phyloP scores from a whole-genome alignment of 2,329 filamentous ascomycete species.

The Graphilbum sp. region DNA sequence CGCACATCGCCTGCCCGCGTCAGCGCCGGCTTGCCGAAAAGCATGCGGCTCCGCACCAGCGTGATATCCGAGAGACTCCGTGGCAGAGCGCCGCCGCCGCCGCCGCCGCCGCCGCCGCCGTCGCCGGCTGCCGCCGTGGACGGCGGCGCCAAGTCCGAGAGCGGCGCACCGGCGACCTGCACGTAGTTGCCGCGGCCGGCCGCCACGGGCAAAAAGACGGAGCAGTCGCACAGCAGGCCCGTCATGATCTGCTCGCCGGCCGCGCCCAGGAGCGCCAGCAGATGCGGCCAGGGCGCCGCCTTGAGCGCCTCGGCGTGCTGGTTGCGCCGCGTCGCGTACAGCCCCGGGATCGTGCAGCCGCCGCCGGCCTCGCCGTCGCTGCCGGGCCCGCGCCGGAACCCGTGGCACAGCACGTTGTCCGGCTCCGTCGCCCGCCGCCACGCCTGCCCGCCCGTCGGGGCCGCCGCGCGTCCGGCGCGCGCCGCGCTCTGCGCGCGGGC shows the following conservation, averaged over 20 bases:
- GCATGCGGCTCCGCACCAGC: conserved; percentile 68
- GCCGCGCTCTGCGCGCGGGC: conserved; percentile 30
- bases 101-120: no score
- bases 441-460: no score
- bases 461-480: no score
- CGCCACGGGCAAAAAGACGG: conserved; percentile 52
- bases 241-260: conserved; percentile 65
- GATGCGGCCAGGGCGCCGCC: conserved; percentile 52
- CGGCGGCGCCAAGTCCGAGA: conserved; percentile 3
- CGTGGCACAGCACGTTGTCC: conserved; percentile 53
- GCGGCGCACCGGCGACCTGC: conserved; percentile 54
- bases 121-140: no score
- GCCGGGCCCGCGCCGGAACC: conserved; percentile 53
- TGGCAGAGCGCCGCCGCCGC: no score
- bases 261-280: conserved; percentile 58
- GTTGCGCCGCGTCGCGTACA: conserved; percentile 51
- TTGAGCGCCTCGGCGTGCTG: conserved; percentile 54
- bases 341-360: conserved; percentile 37
- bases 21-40: conserved; percentile 63
- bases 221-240: conserved; percentile 58
- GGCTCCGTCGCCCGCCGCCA: not conserved
- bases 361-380: no score
- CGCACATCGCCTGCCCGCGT: conserved; percentile 51
- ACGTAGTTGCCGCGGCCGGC: conserved; percentile 48
- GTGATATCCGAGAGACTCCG: conserved; percentile 40